Percentiles rank a stretch among this genome's conserved stretches.
phyloP scores from a whole-genome alignment of 257 asterid genomes.

The Nyctanthes arbortristis region DNA sequence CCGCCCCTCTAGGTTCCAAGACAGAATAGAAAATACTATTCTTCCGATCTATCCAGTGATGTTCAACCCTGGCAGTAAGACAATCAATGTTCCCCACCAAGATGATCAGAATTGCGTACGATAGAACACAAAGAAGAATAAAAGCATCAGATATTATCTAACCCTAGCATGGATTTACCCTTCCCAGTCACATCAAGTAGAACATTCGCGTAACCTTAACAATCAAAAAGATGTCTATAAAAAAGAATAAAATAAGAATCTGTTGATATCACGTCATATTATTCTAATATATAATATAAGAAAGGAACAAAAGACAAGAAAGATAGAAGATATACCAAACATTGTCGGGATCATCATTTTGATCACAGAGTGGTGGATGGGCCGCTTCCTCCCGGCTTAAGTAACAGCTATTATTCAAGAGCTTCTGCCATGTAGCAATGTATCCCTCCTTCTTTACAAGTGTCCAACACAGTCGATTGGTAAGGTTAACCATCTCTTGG shows the following conservation, averaged over 20 bases:
- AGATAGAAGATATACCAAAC: slow-evolving; percentile 57
- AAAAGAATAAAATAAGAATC: not conserved
- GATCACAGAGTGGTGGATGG: slow-evolving; percentile 77
- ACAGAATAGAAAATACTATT: not conserved
- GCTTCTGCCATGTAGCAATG: slow-evolving; percentile 93
- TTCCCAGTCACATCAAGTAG: not conserved
- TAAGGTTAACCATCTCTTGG: slow-evolving; percentile 86
- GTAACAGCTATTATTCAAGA: slow-evolving; percentile 80
- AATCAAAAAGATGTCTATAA: not conserved
- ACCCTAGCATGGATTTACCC: not conserved
- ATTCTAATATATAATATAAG: not conserved
- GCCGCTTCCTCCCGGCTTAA: slow-evolving; percentile 74
- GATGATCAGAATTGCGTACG: not conserved
- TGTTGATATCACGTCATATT: not conserved
- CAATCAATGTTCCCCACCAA: not conserved
- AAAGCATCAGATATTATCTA: slow-evolving; percentile 2
- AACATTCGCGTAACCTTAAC: not conserved
- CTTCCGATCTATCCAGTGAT: not conserved
- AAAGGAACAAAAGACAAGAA: not conserved
- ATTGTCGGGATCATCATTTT: slow-evolving; percentile 79
- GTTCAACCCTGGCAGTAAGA: not conserved
- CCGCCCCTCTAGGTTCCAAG: not conserved
- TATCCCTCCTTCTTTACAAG: slow-evolving; percentile 95
- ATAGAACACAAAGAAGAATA: not conserved
- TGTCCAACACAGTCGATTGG: slow-evolving; percentile 82